Base-by-base conservation (phyloP, 2,329 filamentous ascomycete genomes). In the Pseudofabraea citricarpa region DNA sequence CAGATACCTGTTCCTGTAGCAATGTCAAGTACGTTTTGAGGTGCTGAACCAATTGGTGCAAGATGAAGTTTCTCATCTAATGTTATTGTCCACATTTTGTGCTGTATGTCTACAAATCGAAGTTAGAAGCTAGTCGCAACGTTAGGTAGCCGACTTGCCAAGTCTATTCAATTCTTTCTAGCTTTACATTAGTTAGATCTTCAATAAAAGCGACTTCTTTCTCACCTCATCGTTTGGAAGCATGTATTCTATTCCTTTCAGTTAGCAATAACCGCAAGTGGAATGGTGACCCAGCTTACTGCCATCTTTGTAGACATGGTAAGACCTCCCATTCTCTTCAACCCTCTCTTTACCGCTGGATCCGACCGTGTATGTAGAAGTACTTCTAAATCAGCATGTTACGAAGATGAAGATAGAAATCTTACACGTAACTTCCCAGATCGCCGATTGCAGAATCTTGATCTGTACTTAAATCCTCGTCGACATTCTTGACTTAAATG, bases 1-100 rank as follows among this genome's bases (percentile, higher is more conserved):
- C 42, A 44, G 6, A 44, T 44, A 16, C 42, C 42, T 12, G 42
- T 44, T n/a, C 40, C 40, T 7, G 40, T 41, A n/a, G 27, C 40
- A 13, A 41, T 21, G 24, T 68, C 66, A 2, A 68, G 56, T 6
- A 67, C 44, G 20, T 47, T 54, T 9, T 57, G 54, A 3, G 52
- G 51, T 2, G 53, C 48, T 7, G 16, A 12, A 15, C 52, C 53
- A 2, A 58, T 53, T 5, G 49, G 49, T 24, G 48, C 48, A 15
- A 51, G 32, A 33, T 31, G 27, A 5, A 45, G 29, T 15, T 32
- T 35, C 4, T 40, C 29, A 3, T 45, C 27, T 7, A 40, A 15
- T 8, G 43, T 45, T 16, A 45, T 24, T 21, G 35, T 32, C n/a
- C 20, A 45, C 15, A 40, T 21, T 8, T 45, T 37, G 16, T 45